Evolutionary conservation across 345 rosid genomes (phyloP).

Genomic region (Syzygium aromaticum): DNA sequence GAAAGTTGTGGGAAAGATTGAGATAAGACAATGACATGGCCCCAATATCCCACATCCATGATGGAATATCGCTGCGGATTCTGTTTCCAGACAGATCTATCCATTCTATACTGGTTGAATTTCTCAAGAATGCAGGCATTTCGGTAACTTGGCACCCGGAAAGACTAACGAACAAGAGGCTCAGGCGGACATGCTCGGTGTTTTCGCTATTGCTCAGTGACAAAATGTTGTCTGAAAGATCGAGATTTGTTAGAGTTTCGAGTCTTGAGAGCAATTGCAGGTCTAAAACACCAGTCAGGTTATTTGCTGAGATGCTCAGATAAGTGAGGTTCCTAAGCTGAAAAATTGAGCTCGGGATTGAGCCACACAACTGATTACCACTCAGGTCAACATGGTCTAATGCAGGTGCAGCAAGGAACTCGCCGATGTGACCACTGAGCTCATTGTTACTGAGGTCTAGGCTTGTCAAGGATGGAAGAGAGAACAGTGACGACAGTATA

Average conservation of each 20-base stretch:
- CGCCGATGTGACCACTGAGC: too few relatives aligned
- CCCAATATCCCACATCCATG: neutral
- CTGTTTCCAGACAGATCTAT: neutral
- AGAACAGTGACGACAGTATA: too few relatives aligned
- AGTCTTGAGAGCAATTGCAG: slow-evolving; percentile 6
- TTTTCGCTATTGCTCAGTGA: neutral
- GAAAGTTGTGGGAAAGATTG: neutral
- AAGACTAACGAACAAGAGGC: too few relatives aligned
- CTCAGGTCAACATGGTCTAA: too few relatives aligned
- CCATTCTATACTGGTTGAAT: neutral
- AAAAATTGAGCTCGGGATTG: too few relatives aligned
- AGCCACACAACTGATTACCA: too few relatives aligned
- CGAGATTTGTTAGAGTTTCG: neutral
- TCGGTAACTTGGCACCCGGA: slow-evolving; percentile 9
- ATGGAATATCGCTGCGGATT: slow-evolving; percentile 3
- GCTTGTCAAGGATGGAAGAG: too few relatives aligned
- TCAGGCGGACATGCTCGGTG: too few relatives aligned
- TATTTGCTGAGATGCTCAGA: too few relatives aligned
- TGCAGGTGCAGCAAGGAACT: too few relatives aligned
- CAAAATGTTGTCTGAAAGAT: slow-evolving; percentile 4
- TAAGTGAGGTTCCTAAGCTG: too few relatives aligned
- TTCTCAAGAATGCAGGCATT: slow-evolving; percentile 6
- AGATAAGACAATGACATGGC: neutral
- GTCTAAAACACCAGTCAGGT: slow-evolving; percentile 9
- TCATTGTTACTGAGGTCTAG: too few relatives aligned